These are phyloP conservation scores for Annulohypoxylon truncatum DNA, from an alignment of 2,329 filamentous ascomycete genomes.

Conservation along the genomic window DNA sequence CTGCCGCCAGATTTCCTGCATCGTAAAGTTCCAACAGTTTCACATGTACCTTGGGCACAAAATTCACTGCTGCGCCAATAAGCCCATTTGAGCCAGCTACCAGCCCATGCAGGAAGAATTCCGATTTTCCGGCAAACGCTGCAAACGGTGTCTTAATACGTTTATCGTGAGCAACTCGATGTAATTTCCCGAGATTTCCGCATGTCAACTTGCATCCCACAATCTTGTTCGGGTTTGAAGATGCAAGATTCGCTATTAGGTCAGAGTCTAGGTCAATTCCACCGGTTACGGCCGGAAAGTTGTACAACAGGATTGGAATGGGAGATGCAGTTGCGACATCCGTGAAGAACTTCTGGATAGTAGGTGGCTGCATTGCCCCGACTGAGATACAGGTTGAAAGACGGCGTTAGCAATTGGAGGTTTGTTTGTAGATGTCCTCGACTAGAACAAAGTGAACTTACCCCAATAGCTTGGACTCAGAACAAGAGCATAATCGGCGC, in stretches of 20 bases:
- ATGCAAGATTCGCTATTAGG: slow-evolving; percentile 13
- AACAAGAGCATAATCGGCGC: slow-evolving; percentile 74
- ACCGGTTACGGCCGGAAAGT: slow-evolving; percentile 23
- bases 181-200: slow-evolving; percentile 70
- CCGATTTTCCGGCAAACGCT: slow-evolving; percentile 51
- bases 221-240: slow-evolving; percentile 10
- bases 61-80: slow-evolving; percentile 77
- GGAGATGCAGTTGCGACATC: slow-evolving; percentile 18
- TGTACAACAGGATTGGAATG: slow-evolving; percentile 24
- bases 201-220: slow-evolving; percentile 64
- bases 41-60: slow-evolving; percentile 73
- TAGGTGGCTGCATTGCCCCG: not conserved
- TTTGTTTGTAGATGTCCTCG: too few species aligned
- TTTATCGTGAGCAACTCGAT: slow-evolving; percentile 18
- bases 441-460: not conserved
- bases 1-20: slow-evolving; percentile 57
- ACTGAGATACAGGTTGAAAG: not conserved
- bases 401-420: not conserved
- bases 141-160: slow-evolving; percentile 10
- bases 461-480: slow-evolving; percentile 73
- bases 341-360: slow-evolving; percentile 20
- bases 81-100: slow-evolving; percentile 76
- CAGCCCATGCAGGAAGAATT: slow-evolving; percentile 77
- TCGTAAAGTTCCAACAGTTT: slow-evolving; percentile 70
- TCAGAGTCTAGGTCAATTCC: slow-evolving; percentile 25